phyloP scores from a whole-genome alignment of 495 filamentous ascomycete species.

The Aspergillus heteromorphus region DNA sequence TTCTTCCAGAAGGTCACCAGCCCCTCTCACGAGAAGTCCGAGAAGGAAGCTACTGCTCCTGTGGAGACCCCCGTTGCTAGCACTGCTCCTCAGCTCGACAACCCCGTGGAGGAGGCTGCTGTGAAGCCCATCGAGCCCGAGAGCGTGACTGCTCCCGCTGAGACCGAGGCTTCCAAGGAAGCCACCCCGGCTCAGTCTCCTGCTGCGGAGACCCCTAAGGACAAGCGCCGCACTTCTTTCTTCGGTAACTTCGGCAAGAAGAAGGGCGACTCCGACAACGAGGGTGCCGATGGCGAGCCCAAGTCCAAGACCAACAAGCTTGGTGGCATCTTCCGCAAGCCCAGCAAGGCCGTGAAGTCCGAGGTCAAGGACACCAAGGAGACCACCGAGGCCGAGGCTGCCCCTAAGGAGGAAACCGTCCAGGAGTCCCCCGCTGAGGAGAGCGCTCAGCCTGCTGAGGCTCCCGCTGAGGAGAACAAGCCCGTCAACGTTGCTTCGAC shows the following conservation, averaged over 20 bases:
- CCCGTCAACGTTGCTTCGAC: slow-evolving; percentile 29
- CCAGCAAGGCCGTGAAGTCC: slow-evolving; percentile 50
- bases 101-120: slow-evolving; percentile 42
- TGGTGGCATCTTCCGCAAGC: slow-evolving; percentile 52
- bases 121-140: slow-evolving; percentile 42
- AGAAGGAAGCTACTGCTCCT: slow-evolving; percentile 46
- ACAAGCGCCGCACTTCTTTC: slow-evolving; percentile 53
- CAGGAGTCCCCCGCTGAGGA: slow-evolving; percentile 31
- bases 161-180: slow-evolving; percentile 38
- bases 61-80: slow-evolving; percentile 41
- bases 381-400: slow-evolving; percentile 31
- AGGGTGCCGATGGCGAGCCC: slow-evolving; percentile 43
- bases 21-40: slow-evolving; percentile 47
- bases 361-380: slow-evolving; percentile 31
- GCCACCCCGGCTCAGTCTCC: slow-evolving; percentile 27
- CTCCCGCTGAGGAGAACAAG: slow-evolving; percentile 30
- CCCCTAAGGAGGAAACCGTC: slow-evolving; percentile 28
- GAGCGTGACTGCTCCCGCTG: slow-evolving; percentile 37
- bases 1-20: slow-evolving; percentile 53
- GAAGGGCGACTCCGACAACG: slow-evolving; percentile 48
- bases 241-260: slow-evolving; percentile 50
- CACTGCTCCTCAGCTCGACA: slow-evolving; percentile 48
- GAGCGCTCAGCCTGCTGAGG: slow-evolving; percentile 26
- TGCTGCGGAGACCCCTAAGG: slow-evolving; percentile 36
- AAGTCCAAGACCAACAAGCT: slow-evolving; percentile 50